These are phyloP conservation scores for Lumnitzera racemosa DNA, from an alignment of 345 rosid species.

Conservation along the genomic window DNA sequence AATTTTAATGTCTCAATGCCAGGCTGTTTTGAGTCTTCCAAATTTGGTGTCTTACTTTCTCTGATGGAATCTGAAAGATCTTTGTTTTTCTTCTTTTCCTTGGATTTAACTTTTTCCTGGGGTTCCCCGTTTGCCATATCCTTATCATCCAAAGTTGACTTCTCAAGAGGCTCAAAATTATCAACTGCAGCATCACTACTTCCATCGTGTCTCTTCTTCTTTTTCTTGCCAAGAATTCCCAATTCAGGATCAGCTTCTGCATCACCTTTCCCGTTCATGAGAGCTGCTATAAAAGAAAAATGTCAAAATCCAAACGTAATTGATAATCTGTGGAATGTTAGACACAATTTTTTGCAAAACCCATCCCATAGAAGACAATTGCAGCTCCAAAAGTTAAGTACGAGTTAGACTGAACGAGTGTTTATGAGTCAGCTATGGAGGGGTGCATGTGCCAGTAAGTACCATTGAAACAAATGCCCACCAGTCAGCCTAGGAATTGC, in stretches of 20 bases:
- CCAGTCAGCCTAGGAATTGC: no score
- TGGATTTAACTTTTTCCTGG: slow-evolving; percentile 9
- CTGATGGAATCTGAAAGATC: slow-evolving; percentile 10
- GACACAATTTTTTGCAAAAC: no score
- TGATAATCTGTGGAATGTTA: no score
- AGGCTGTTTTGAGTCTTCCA: slow-evolving; percentile 11
- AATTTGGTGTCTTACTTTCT: slow-evolving; percentile 2
- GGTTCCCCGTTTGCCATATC: slow-evolving; percentile 1
- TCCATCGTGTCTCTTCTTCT: slow-evolving; percentile 16
- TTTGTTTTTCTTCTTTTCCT: slow-evolving; percentile 15
- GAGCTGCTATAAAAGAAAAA: background rate
- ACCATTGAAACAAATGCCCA: no score
- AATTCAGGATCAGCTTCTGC: slow-evolving; percentile 6
- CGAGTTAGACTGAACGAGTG: no score
- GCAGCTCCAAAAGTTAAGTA: no score
- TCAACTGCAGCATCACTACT: slow-evolving; percentile 2
- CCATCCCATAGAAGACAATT: no score
- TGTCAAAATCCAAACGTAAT: no score
- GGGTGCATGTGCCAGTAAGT: no score
- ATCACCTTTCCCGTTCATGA: slow-evolving; percentile 9
- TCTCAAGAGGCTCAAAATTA: slow-evolving; percentile 15
- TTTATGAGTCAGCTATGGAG: no score
- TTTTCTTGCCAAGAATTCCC: slow-evolving; percentile 10
- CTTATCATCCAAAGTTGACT: slow-evolving; percentile 3
- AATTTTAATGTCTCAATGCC: slow-evolving; percentile 2